These are phyloP conservation scores for Clarireedia paspali DNA, from an alignment of 2,329 filamentous ascomycete species.

Conservation along the genomic window DNA sequence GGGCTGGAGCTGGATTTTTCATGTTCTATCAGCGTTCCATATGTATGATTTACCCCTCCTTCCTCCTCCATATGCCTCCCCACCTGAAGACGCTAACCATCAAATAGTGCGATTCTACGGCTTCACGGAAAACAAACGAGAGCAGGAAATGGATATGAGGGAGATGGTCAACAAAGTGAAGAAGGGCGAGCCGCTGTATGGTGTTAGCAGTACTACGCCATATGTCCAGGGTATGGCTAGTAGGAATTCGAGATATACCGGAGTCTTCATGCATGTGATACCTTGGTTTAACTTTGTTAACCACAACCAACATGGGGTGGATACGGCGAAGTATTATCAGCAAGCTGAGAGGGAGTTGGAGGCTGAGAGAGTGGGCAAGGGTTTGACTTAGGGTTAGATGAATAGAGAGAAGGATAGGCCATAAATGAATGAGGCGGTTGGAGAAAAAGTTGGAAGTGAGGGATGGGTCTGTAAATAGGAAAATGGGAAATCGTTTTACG, in stretches of 20 bases:
- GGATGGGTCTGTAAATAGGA: constrained; percentile 6
- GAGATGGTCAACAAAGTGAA: constrained; percentile 99
- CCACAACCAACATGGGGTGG: constrained; percentile 86
- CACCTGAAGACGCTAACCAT: constrained; percentile 30
- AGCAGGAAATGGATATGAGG: constrained; percentile 92
- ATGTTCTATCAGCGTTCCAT: constrained; percentile 78
- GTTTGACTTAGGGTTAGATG: background rate
- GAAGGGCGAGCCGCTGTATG: constrained; percentile 82
- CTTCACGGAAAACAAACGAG: constrained; percentile 82
- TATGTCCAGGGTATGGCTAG: constrained; percentile 92
- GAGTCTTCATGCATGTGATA: constrained; percentile 73
- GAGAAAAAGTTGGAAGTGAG: background rate
- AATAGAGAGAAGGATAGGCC: background rate
- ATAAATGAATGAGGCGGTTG: background rate
- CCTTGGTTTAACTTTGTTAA: constrained; percentile 99
- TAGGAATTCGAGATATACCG: constrained; percentile 86
- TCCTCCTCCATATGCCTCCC: background rate
- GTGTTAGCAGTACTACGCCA: constrained; percentile 66
- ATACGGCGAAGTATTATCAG: constrained; percentile 97
- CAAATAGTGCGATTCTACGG: constrained; percentile 85
- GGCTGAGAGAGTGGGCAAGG: constrained; percentile 50
- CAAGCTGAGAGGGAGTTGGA: constrained; percentile 92
- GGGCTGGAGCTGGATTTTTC: constrained; percentile 70
- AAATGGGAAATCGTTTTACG: background rate
- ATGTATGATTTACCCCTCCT: constrained; percentile 52